phyloP scores from a whole-genome alignment of 2,329 filamentous ascomycete species.

The Drechmeria coniospora region DNA sequence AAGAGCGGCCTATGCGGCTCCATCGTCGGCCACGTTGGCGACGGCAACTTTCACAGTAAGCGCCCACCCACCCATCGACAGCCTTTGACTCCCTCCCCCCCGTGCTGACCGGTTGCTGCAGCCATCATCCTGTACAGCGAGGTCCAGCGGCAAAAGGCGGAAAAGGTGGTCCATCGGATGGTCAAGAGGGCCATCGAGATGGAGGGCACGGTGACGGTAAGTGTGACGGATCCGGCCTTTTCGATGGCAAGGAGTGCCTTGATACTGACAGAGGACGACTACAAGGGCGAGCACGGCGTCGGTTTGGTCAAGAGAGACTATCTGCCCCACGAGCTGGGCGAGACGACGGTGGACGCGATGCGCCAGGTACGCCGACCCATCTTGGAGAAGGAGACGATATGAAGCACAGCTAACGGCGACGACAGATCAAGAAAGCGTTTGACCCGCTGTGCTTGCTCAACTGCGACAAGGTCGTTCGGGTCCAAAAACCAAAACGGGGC shows the following conservation, averaged over 20 bases:
- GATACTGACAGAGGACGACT: no score
- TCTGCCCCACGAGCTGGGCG: slow-evolving; percentile 60
- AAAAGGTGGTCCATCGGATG: slow-evolving; percentile 65
- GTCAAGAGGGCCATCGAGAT: slow-evolving; percentile 73
- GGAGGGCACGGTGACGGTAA: slow-evolving; percentile 65
- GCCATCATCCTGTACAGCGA: slow-evolving; percentile 47
- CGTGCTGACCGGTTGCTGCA: slow-evolving; percentile 9
- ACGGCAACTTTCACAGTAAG: slow-evolving; percentile 61
- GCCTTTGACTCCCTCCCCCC: not conserved
- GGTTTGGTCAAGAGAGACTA: slow-evolving; percentile 77
- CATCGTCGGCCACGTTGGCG: slow-evolving; percentile 58
- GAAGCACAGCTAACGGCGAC: not conserved
- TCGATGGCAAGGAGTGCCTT: no score
- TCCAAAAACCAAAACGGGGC: slow-evolving; percentile 31
- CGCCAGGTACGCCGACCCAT: slow-evolving; percentile 47
- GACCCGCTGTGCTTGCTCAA: slow-evolving; percentile 60
- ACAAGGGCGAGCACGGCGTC: slow-evolving; percentile 69
- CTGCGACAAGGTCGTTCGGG: slow-evolving; percentile 52
- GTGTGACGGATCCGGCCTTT: no score
- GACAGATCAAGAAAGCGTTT: slow-evolving; percentile 61
- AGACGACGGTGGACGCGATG: slow-evolving; percentile 66
- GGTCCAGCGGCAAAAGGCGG: slow-evolving; percentile 49
- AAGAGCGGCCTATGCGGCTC: slow-evolving; percentile 28
- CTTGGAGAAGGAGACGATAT: not conserved
- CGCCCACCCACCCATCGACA: no score